These are phyloP conservation scores for Dioscorea alata DNA, from an alignment of 106 monocot species.

Conservation along the genomic window DNA sequence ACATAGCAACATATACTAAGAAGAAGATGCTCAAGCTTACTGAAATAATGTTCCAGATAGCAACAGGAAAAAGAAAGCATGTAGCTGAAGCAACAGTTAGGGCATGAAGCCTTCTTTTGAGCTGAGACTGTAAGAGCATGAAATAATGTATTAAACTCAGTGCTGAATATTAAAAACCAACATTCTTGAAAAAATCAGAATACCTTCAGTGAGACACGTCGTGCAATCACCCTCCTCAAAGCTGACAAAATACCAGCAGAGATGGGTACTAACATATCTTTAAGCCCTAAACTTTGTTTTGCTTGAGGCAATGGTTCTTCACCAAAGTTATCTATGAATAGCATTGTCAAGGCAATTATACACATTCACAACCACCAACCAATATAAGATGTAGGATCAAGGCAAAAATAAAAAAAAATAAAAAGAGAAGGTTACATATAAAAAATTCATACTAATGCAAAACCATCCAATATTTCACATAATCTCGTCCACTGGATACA, in stretches of 20 bases:
- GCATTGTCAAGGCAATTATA: constrained; percentile 27
- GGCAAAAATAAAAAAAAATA: too few species aligned
- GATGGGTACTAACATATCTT: constrained; percentile 67
- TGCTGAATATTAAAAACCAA: neutral
- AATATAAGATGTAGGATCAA: neutral
- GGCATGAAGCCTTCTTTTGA: constrained; percentile 92
- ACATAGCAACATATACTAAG: neutral
- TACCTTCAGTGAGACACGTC: constrained; percentile 97
- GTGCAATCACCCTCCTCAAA: constrained; percentile 85
- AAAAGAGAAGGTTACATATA: neutral
- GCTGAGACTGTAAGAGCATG: constrained; percentile 65
- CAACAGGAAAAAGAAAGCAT: constrained; percentile 96
- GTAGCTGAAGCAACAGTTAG: constrained; percentile 87
- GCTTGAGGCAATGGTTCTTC: constrained; percentile 29
- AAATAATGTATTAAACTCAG: neutral
- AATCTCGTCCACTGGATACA: constrained; percentile 44
- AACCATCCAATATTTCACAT: neutral
- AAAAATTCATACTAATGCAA: neutral
- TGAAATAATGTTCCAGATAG: constrained; percentile 83
- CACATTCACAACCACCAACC: neutral
- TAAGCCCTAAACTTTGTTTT: constrained; percentile 37
- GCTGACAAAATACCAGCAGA: constrained; percentile 90
- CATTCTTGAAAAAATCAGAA: neutral
- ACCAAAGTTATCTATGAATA: constrained; percentile 49
- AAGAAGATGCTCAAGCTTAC: constrained; percentile 31